Evolutionary conservation across 257 asterid species (phyloP).

Genomic region (Nicotiana obtusifolia): DNA sequence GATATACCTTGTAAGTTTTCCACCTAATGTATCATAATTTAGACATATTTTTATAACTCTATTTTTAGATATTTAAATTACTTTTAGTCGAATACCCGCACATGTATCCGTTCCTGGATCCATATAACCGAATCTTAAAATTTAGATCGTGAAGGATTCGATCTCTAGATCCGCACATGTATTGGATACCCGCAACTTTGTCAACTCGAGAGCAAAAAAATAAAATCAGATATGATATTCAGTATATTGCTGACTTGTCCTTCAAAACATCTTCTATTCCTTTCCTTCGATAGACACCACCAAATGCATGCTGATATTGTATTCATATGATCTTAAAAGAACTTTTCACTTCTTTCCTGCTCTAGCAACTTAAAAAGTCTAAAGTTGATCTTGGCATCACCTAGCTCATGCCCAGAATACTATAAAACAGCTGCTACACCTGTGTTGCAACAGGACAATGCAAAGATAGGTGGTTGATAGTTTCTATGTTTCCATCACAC

Average conservation of each 20-base stretch:
- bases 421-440: not conserved
- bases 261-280: constrained; percentile 1
- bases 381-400: not conserved
- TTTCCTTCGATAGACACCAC: not conserved
- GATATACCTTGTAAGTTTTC: too few species aligned
- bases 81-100: too few species aligned
- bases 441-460: not conserved
- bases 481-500: not conserved
- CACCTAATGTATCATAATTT: too few species aligned
- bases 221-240: not conserved
- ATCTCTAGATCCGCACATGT: too few species aligned
- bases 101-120: too few species aligned
- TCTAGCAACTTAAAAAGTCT: not conserved
- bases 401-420: not conserved
- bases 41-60: too few species aligned
- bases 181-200: too few species aligned
- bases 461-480: not conserved
- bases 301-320: too few species aligned
- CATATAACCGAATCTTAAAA: too few species aligned
- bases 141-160: too few species aligned
- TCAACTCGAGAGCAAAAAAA: not conserved
- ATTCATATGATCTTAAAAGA: too few species aligned
- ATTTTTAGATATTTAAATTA: too few species aligned
- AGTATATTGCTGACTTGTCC: not conserved
- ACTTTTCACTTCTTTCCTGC: not conserved